A percentile compares a stretch with the other conserved stretches of the same genome.
Evolutionary conservation across 768 basidiomycete genomes (phyloP).

Genomic region (Mycena epipterygia): DNA sequence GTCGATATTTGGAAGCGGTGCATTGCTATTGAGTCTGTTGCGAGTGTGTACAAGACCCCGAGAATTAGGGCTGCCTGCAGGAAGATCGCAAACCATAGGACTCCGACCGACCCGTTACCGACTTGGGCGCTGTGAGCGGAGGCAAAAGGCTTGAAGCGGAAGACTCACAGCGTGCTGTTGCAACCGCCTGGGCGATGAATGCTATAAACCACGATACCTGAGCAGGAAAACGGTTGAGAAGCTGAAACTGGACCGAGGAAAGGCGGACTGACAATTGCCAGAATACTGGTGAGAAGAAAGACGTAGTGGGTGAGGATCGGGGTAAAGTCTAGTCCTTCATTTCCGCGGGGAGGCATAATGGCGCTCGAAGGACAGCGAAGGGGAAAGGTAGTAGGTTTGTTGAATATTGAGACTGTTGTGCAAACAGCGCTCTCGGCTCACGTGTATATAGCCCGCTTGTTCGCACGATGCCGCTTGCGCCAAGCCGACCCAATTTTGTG

Average conservation of each 20-base stretch:
- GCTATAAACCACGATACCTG: slow-evolving; percentile 83
- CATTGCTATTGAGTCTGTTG: slow-evolving; percentile 92
- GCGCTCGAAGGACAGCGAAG: slow-evolving; percentile 16
- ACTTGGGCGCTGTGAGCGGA: slow-evolving; percentile 39
- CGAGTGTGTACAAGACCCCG: slow-evolving; percentile 82
- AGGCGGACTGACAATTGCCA: slow-evolving; percentile 75
- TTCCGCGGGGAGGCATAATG: slow-evolving; percentile 68
- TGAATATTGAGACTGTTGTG: slow-evolving; percentile 30
- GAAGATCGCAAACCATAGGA: slow-evolving; percentile 89
- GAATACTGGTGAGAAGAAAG: slow-evolving; percentile 88
- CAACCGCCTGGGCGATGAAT: slow-evolving; percentile 81
- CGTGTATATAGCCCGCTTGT: slow-evolving; percentile 5
- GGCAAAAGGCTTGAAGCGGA: not conserved
- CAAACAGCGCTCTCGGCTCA: slow-evolving; percentile 27
- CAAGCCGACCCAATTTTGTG: not conserved
- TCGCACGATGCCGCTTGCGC: not conserved
- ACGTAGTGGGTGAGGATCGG: slow-evolving; percentile 88
- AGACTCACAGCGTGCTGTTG: slow-evolving; percentile 64
- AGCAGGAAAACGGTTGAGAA: slow-evolving; percentile 53
- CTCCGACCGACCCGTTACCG: slow-evolving; percentile 64
- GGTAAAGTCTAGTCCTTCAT: slow-evolving; percentile 85
- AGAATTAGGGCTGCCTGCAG: slow-evolving; percentile 80
- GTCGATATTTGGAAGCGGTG: slow-evolving; percentile 92
- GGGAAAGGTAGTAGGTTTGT: slow-evolving; percentile 13
- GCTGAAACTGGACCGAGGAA: not conserved